Base-by-base conservation (phyloP, 2,329 filamentous ascomycete species). In the Cylindrodendrum hubeiense region DNA sequence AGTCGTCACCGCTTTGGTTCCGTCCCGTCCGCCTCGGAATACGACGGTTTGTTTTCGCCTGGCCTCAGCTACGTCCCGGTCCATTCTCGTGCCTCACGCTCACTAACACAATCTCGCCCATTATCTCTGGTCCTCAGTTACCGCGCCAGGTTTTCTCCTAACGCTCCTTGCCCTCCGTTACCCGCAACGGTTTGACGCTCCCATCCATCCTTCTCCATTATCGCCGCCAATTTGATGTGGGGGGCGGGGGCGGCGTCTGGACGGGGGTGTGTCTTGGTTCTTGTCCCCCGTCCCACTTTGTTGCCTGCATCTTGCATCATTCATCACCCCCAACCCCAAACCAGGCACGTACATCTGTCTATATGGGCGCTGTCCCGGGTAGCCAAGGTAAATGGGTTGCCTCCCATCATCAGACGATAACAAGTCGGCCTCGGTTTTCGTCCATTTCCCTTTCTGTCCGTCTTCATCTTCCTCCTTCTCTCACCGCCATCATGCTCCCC, bases 401-500 rank as follows among this genome's bases (percentile, higher is more conserved):
- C 71, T 70, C 66, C 59, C 57, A 56, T 54, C 50, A 53, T 64
- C 53, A 55, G 57, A 71, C 71, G 71, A 74, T 74, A 74, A 74
- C 71, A 68, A 70, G 37, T 71, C 71, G 71, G 65, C 64, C 49
- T 60, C n/a, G 34, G 57, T 66, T 67, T 58, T 67, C 56, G 66
- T 66, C 47, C 28, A 12, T 26, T 19, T 62, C n/a, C 33, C 41
- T n/a, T 52, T 41, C 50, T 54, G 47, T 51, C 28, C 19, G 41
- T 33, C 55, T 50, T 60, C 26, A 33, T 19, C 8, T 44, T 60
- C 44, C 54, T 50, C 28, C 50, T 49, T 61, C 54, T 63, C 63
- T 68, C 59, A 66, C 60, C 60, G 47, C 59, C 56, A 54, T 60
- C 44, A 30, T 63, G 13, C 46, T 37, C 8, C 26, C 46, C 26